Evolutionary conservation across 768 basidiomycete species (phyloP).

Genomic region (Leccinum obscurum): DNA sequence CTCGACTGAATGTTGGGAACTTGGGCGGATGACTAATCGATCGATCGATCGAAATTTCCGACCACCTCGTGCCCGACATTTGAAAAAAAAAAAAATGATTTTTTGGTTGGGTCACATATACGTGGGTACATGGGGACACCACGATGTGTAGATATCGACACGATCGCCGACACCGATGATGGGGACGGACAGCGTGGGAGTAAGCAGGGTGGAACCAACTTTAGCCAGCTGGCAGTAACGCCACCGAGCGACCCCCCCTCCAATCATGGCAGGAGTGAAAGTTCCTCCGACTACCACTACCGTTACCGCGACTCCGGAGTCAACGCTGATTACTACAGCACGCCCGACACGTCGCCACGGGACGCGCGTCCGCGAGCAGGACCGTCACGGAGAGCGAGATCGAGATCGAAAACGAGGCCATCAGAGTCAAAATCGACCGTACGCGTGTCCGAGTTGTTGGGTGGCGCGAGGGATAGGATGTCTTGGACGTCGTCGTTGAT

Average conservation of each 20-base stretch:
- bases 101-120: background rate
- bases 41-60: background rate
- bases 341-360: conserved; percentile 24
- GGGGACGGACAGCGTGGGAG: background rate
- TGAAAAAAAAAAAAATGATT: background rate
- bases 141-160: background rate
- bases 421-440: background rate
- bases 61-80: background rate
- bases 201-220: background rate
- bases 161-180: background rate
- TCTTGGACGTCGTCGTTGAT: conserved; percentile 5
- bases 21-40: background rate
- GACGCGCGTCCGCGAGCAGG: conserved; percentile 6
- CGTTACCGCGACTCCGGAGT: background rate
- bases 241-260: background rate
- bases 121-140: too few species aligned
- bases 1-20: background rate
- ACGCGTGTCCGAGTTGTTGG: conserved; percentile 7
- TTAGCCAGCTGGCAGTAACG: background rate
- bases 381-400: background rate
- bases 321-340: conserved; percentile 23
- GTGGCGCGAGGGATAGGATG: background rate
- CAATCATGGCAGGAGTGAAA: background rate
- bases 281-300: background rate
- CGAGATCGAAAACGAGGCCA: background rate